phyloP scores from a whole-genome alignment of 1,284 basidiomycete species.

The Ustilago trichophora region DNA sequence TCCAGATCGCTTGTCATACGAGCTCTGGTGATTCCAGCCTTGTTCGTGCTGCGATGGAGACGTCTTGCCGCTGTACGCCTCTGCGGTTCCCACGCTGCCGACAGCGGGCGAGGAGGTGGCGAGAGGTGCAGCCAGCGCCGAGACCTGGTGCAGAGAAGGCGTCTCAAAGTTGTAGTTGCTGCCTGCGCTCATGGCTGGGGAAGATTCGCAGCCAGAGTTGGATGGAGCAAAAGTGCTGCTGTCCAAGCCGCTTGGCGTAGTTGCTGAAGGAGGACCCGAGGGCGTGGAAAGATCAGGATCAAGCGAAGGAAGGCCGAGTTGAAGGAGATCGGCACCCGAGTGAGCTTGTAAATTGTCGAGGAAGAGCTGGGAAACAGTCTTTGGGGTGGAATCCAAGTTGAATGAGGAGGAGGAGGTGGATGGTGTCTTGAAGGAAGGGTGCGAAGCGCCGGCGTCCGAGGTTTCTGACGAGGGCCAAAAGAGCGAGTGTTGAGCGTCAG shows the following conservation, averaged over 20 bases:
- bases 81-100: slow-evolving; percentile 17
- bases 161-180: slow-evolving; percentile 35
- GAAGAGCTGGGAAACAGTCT: slow-evolving; percentile 19
- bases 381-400: slow-evolving; percentile 19
- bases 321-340: slow-evolving; percentile 8
- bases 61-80: slow-evolving; percentile 15
- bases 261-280: slow-evolving; percentile 4
- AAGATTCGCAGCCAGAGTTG: slow-evolving; percentile 16
- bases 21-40: slow-evolving; percentile 17
- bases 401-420: neutral
- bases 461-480: slow-evolving; percentile 9
- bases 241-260: slow-evolving; percentile 2
- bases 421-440: neutral
- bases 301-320: slow-evolving; percentile 13
- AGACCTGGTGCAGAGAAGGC: slow-evolving; percentile 25
- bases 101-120: slow-evolving; percentile 26
- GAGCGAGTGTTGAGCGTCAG: slow-evolving; percentile 10
- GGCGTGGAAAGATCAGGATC: neutral
- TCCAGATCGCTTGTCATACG: slow-evolving; percentile 7
- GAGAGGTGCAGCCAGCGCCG: slow-evolving; percentile 19
- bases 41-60: slow-evolving; percentile 25
- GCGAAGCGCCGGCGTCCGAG: too few species aligned
- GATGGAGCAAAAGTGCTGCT: slow-evolving; percentile 6
- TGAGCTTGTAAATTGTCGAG: slow-evolving; percentile 13
- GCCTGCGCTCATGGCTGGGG: slow-evolving; percentile 30